Evolutionary conservation across 2,329 filamentous ascomycete species (phyloP), one percentile per base, ranked within the genome.

Genomic region (Penicillium sp.): DNA sequence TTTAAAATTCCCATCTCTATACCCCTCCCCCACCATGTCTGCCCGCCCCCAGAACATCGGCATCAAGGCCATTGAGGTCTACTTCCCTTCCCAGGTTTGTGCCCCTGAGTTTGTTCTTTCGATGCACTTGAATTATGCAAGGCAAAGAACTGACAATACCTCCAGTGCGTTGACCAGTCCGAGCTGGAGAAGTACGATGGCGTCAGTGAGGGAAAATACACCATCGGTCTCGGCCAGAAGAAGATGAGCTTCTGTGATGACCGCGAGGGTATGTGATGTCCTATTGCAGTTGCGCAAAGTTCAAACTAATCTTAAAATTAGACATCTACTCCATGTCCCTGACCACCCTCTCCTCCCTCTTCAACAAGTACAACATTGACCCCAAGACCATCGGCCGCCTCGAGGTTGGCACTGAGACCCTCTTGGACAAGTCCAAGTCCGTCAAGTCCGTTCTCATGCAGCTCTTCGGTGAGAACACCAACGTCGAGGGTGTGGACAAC

Each of bases 201-300:
- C 75, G 90, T 91, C 70, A 84, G 84, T 74, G 76, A 86, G 56
- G 90, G 90, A 66, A 95, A 95, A 80, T 95, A 95, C 83, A 95
- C 90, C 71, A 93, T 95, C 79, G 90, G 90, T 76, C 88, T 95
- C 56, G 90, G 90, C 70, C 90, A 95, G 84, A 93, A 89, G 73
- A 91, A 90, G 81, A 95, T 95, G 90, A 88, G 87, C 82, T 95
- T 95, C 80, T 93, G 90, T 76, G 90, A 95, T 78, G 90, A 95
- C 73, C 87, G 90, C 73, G 90, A 95, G 82, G 90, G 90, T 92
- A 75, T 76, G 81, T 46, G 26, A 14, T 13, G 24, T 26, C 16
- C 60, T 41, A n/a, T 48, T 22, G 19, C 37, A 16, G 21, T 45
- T 27, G 27, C 53, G 24, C 39, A 63, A 54, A 64, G 11, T 39